Conservation (phyloP, 2,329 filamentous ascomycete species). For the Penicillium sp. region DNA sequence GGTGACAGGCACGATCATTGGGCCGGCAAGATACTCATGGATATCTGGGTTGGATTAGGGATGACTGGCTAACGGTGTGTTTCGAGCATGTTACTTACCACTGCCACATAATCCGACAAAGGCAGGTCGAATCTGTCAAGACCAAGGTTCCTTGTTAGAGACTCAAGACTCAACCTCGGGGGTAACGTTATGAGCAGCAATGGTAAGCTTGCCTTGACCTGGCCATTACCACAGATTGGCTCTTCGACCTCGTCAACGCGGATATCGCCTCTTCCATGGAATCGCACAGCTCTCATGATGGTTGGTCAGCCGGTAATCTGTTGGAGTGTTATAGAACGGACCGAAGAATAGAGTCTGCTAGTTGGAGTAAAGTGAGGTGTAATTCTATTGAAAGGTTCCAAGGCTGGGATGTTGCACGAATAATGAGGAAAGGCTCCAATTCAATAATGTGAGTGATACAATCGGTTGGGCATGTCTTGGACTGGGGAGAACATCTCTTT, state of each 20-base stretch:
- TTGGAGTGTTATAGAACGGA: neutral
- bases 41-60: conserved; percentile 29
- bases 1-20: conserved; percentile 41
- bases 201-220: conserved; percentile 37
- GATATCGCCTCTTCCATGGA: conserved; percentile 30
- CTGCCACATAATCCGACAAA: conserved; percentile 33
- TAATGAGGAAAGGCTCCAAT: neutral
- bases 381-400: neutral
- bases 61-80: neutral
- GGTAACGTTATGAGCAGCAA: conserved; percentile 2
- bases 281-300: conserved; percentile 31
- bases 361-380: neutral
- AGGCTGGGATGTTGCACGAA: neutral
- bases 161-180: neutral
- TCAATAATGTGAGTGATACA: neutral
- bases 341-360: neutral
- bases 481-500: neutral
- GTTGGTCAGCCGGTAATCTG: neutral
- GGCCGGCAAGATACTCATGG: conserved; percentile 46
- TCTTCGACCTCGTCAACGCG: conserved; percentile 31
- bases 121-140: conserved; percentile 22
- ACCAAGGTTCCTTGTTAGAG: neutral
- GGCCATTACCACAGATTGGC: conserved; percentile 39
- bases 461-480: neutral
- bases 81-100: conserved; percentile 9